Base-by-base conservation (phyloP, 2,329 filamentous ascomycete genomes). In the Rugonectria rugulosa region DNA sequence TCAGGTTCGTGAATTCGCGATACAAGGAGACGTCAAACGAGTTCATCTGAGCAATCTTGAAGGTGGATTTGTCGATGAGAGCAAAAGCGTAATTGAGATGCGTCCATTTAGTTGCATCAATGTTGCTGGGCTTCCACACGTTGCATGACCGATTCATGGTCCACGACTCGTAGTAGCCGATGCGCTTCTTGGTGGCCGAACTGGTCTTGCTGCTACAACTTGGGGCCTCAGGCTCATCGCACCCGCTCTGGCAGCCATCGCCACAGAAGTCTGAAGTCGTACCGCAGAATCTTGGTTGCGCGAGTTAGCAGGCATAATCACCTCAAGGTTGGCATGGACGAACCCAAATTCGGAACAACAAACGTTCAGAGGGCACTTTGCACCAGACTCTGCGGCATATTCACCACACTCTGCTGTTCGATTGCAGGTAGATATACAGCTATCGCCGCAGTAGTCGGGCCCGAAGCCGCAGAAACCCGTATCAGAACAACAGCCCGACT, bases 341-440 rank as follows among this genome's bases (percentile, higher is more conserved):
- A 21, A 40, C 20, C 44, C 44, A 12, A 19, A 36, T 36, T 47
- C 20, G 20, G 20, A 26, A 9, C 56, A 59, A 34, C 56, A 59
- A 9, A 56, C 57, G 17, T 56, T 56, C 11, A 59, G 40, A 10
- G 57, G 57, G 20, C 57, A 59, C 14, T 53, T 37, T 9, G 41
- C 43, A 6, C 36, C 20, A 15, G 42, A 27, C 3, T 38, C 40
- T 3, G 31, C 32, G n/a, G 55, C 51, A 37, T 46, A 56, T 36
- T 53, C 24, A 15, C 58, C 55, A 43, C 58, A 61, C 24, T 58
- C 58, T 2, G 55, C 47, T 12, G 24, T 52, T 12, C 46, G 51
- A 21, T 61, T 29, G 26, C 58, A 61, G 21, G 51, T 56, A n/a
- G 51, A 55, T 15, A 23, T 42, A 12, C 43, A 53, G 11, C 43